Base-by-base conservation (phyloP, 106 monocot genomes). In the Ottelia alismoides region DNA sequence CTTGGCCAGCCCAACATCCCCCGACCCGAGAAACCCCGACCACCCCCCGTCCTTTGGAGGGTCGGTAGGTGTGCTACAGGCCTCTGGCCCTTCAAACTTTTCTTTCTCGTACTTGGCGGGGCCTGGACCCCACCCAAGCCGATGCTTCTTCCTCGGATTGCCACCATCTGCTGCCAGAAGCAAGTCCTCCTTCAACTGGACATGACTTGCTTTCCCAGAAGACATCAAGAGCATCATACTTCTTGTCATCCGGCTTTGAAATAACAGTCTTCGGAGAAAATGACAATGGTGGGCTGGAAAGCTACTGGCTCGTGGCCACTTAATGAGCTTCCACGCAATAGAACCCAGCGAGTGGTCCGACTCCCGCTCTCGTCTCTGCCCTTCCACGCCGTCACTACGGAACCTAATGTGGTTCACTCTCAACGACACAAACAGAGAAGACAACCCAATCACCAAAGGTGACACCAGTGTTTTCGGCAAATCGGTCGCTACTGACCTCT, bases 101-200 rank as follows among this genome's bases (percentile, higher is more conserved):
- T 77, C 60, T 66, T 78, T 94, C 73, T 94, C 93, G 64, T 88
- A 84, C 61, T 94, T 94, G 0, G 88, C 88, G 58, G 88, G 58
- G 22, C 93, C 93, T 52, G 87, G 87, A 7, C 93, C 93, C 93
- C 93, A 94, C 6, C 84, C 84, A 70, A 94, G 88, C 47, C 93
- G 77, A 17, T 72, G 75, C 66, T 84, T 94, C 81, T 88, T 93
- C 80, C 63, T 80, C 20, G 67, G 25, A 56, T 46, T 30, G 35
- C 62, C 78, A 20, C 81, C 87, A 31, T 94, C 88, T 1, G 73
- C 30, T 20, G 20, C 22, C 22, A 35, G 52, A 26, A 66, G 72
- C 25, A 77, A 65, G 0, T 21, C 28, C 22, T 62, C 65, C 1
- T 72, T 61, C 35, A 70, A 74, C 27, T 27, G 55, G n/a, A 62